Evolutionary conservation across 2,329 filamentous ascomycete genomes (phyloP).

Genomic region (Colletotrichum sidae): DNA sequence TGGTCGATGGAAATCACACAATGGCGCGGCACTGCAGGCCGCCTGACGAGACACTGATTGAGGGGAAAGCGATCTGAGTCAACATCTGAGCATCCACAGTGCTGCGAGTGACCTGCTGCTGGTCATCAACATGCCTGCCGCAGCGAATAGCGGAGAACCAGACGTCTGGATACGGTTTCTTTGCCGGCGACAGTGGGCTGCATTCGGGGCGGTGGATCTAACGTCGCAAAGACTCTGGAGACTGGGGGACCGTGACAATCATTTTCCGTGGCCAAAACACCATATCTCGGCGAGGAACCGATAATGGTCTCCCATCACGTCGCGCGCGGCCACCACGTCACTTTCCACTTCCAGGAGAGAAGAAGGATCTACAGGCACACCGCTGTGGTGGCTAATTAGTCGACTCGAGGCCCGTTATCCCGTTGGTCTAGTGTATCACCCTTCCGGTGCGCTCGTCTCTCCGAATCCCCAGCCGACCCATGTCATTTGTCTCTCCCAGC

Average conservation of each 20-base stretch:
- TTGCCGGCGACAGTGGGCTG: slow-evolving; percentile 18
- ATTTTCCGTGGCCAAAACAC: too few species aligned
- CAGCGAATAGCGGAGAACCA: slow-evolving; percentile 2
- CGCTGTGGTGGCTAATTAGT: slow-evolving; percentile 6
- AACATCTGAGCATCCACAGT: slow-evolving; percentile 5
- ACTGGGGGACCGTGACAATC: too few species aligned
- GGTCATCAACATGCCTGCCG: slow-evolving; percentile 16
- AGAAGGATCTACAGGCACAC: slow-evolving; percentile 19
- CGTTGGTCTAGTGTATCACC: neutral
- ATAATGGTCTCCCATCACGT: too few species aligned
- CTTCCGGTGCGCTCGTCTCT: neutral
- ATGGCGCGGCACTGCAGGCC: neutral
- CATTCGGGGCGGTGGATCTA: slow-evolving; percentile 1
- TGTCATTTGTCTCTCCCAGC: neutral
- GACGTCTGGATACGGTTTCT: slow-evolving; percentile 8
- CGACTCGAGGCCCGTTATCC: neutral
- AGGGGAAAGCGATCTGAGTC: slow-evolving; percentile 24
- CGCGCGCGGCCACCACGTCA: too few species aligned
- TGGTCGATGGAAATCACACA: neutral
- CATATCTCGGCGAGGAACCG: too few species aligned
- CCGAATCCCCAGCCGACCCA: slow-evolving; percentile 8
- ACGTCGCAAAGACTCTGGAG: too few species aligned
- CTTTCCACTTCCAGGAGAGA: neutral
- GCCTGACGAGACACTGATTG: neutral
- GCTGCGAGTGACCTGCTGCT: slow-evolving; percentile 27